Base-by-base conservation (phyloP, 139 green algal species). In the Dunaliella primolecta region DNA sequence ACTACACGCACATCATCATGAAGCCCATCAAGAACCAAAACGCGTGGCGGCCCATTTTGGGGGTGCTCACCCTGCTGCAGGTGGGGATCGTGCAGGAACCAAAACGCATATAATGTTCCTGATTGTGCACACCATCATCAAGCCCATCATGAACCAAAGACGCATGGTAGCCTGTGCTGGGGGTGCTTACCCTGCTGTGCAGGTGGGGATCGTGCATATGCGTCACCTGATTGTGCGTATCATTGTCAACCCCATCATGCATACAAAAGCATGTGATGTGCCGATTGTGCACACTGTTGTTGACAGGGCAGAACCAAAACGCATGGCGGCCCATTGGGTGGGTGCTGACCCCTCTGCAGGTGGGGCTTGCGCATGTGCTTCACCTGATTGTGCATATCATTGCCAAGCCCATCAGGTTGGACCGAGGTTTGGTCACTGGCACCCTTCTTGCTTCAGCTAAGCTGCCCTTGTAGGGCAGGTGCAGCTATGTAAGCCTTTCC, bases 241-340 rank as follows among this genome's bases (percentile, higher is more conserved):
- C 1, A 88, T 95, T 46, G 23, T 93, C 36, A 92, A 90, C 38
- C 92, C 93, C 0, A 72, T 94, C 32, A 96, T 96, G 89, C 56
- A 21, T 84, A 20, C 55, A n/a, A 21, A 27, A 35, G 29, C 29
- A 36, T 32, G 29, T 32, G 29, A 27, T 27, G 29, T 21, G 74
- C 21, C 11, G 23, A 33, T 76, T 15, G 15, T 72, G 0, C 24
- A 46, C 35, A 27, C 87, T 1, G 87, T 95, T 46, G 23, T 93
- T 34, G 92, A 90, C 0, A 72, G 93, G n/a, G 96, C 96, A 88
- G 92, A 86, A 46, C 91, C 94, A 79, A 92, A 21, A 75, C 30
- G 93, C 92, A 0, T 95, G 91, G 91, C 88, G 92, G 75, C 91
- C 92, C 2, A 87, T 97, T 36, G 89, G 96, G 75, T 90, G 87